phyloP scores from a whole-genome alignment of 2,329 filamentous ascomycete genomes.

The Cercospora sp. region DNA sequence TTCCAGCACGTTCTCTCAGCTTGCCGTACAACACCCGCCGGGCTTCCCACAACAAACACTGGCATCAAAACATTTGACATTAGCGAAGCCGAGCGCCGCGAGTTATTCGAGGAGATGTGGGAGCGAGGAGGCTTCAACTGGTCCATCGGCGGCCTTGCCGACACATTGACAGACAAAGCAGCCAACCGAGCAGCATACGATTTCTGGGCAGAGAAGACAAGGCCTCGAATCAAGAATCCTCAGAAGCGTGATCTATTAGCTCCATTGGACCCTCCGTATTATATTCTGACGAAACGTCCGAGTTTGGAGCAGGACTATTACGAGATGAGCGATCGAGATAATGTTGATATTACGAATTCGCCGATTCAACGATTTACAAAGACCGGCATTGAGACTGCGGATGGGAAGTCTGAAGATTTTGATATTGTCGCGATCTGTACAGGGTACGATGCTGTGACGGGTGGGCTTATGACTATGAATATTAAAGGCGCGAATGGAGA shows the following conservation, averaged over 20 bases:
- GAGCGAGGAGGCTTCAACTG: slow-evolving; percentile 36
- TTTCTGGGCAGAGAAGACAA: slow-evolving; percentile 49
- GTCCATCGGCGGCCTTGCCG: slow-evolving; percentile 12
- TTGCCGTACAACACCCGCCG: not conserved
- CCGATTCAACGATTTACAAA: slow-evolving; percentile 44
- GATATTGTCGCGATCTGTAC: not conserved
- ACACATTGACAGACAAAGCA: slow-evolving; percentile 11
- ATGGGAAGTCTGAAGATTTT: not conserved
- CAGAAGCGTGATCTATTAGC: slow-evolving; percentile 47
- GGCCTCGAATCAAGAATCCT: slow-evolving; percentile 46
- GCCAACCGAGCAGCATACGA: slow-evolving; percentile 34
- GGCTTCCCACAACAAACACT: not conserved
- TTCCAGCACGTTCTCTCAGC: not conserved
- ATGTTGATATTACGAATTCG: slow-evolving; percentile 44
- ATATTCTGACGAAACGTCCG: slow-evolving; percentile 48
- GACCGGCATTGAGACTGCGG: not conserved
- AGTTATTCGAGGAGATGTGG: not conserved
- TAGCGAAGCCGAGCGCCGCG: not conserved
- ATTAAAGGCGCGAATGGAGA: not conserved
- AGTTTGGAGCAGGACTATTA: slow-evolving; percentile 50
- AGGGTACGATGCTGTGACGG: not conserved
- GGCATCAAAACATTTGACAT: not conserved
- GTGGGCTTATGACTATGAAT: not conserved
- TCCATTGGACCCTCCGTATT: slow-evolving; percentile 44
- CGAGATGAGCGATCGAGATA: slow-evolving; percentile 39